Percentiles rank a stretch among this genome's conserved stretches.
phyloP scores from a whole-genome alignment of 371 early-diverging fungal species.

The Rhizomucor pusillus region DNA sequence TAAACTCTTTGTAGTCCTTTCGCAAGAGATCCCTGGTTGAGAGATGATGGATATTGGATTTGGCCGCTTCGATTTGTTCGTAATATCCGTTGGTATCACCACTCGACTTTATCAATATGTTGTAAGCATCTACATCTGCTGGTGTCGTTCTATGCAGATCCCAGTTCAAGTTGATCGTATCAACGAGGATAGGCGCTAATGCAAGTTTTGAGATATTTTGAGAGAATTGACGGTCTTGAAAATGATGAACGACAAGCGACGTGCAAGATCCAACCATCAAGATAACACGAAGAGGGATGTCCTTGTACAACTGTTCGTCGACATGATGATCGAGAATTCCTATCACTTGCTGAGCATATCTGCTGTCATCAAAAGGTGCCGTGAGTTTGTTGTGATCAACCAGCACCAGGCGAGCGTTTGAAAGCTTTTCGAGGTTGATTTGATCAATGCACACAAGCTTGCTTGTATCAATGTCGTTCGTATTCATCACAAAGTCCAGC shows the following conservation, averaged over 20 bases:
- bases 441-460: slow-evolving; percentile 30
- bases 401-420: slow-evolving; percentile 33
- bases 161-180: slow-evolving; percentile 63
- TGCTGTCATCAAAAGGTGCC: slow-evolving; percentile 26
- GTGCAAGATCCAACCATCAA: slow-evolving; percentile 65
- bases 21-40: slow-evolving; percentile 57
- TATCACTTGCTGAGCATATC: slow-evolving; percentile 32
- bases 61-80: slow-evolving; percentile 52
- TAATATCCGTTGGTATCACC: slow-evolving; percentile 27
- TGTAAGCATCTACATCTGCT: slow-evolving; percentile 49
- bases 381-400: slow-evolving; percentile 67
- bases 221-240: slow-evolving; percentile 12
- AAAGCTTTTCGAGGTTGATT: slow-evolving; percentile 12
- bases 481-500: slow-evolving; percentile 44
- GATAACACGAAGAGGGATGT: slow-evolving; percentile 42
- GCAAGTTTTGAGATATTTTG: slow-evolving; percentile 24
- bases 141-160: slow-evolving; percentile 53
- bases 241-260: slow-evolving; percentile 49
- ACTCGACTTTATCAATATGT: background rate
- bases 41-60: slow-evolving; percentile 50
- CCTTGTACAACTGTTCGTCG: slow-evolving; percentile 54
- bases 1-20: slow-evolving; percentile 80
- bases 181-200: slow-evolving; percentile 67
- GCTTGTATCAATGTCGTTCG: slow-evolving; percentile 15
- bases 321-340: slow-evolving; percentile 77